These are phyloP conservation scores for Ophiostoma himal-ulmi DNA, from an alignment of 2,329 filamentous ascomycete species.

Conservation along the genomic window DNA sequence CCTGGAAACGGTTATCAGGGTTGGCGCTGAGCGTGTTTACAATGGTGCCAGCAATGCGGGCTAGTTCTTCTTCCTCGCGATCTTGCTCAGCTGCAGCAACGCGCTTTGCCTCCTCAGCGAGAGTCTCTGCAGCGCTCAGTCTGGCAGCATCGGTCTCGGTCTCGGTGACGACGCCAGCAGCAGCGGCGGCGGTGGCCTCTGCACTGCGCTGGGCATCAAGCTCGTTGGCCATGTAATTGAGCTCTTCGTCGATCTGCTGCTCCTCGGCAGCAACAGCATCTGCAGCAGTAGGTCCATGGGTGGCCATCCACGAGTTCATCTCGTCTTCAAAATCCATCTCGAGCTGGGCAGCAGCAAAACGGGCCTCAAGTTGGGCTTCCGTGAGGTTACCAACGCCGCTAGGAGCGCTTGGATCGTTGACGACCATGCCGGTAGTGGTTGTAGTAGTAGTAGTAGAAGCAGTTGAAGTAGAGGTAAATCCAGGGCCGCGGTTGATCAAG, in stretches of 20 bases:
- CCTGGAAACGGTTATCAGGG: conserved; percentile 66
- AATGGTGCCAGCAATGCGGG: conserved; percentile 64
- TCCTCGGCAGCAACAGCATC: conserved; percentile 19
- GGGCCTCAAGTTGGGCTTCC: conserved; percentile 26
- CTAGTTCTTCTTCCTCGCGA: conserved; percentile 54
- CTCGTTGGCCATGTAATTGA: conserved; percentile 28
- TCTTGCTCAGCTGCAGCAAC: conserved; percentile 19
- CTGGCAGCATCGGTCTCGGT: neutral
- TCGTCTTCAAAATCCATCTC: conserved; percentile 28
- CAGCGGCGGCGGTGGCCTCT: neutral
- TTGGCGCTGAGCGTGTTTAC: conserved; percentile 64
- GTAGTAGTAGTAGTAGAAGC: neutral
- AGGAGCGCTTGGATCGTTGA: neutral
- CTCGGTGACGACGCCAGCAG: neutral
- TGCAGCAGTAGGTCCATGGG: conserved; percentile 29
- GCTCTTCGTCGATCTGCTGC: conserved; percentile 22
- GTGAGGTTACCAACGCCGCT: conserved; percentile 20
- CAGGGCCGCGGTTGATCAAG: neutral
- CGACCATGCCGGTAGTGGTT: neutral
- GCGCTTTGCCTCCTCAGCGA: neutral
- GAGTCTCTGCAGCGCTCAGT: neutral
- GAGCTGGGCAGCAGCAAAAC: conserved; percentile 23
- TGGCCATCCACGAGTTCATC: conserved; percentile 33
- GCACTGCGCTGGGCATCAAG: conserved; percentile 18
- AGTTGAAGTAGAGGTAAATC: too few species aligned